These are phyloP conservation scores for Zalerion maritima DNA, from an alignment of 495 filamentous ascomycete species.

Conservation along the genomic window DNA sequence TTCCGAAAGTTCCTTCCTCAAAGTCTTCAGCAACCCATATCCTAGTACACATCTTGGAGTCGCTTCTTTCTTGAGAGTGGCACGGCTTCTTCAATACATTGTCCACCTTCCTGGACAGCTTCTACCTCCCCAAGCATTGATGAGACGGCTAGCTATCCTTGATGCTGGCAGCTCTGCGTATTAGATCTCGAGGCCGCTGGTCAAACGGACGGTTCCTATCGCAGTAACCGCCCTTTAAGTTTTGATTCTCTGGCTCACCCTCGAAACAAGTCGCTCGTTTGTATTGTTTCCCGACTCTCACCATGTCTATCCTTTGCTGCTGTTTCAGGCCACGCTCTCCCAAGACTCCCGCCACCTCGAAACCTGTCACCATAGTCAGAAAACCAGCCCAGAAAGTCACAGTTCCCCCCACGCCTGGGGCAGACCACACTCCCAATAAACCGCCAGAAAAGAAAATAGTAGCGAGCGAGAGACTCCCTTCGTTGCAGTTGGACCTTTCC, in stretches of 20 bases:
- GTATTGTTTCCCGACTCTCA: constrained; percentile 6
- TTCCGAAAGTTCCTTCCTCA: no score
- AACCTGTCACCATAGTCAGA: constrained; percentile 7
- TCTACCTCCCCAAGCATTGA: constrained; percentile 10
- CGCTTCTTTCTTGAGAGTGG: no score
- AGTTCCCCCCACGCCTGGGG: constrained; percentile 7
- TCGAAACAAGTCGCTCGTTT: no score
- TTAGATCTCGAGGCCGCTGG: not conserved
- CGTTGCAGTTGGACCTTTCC: constrained; percentile 9
- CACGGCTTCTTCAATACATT: no score
- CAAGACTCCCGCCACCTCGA: constrained; percentile 11
- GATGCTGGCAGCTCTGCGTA: not conserved
- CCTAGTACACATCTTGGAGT: no score
- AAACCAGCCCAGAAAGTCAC: constrained; percentile 5
- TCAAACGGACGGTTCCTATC: constrained; percentile 1
- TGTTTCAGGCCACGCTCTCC: constrained; percentile 18
- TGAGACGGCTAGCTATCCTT: constrained; percentile 1
- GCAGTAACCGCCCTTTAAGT: constrained; percentile 2
- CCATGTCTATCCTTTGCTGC: constrained; percentile 27
- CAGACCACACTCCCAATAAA: constrained; percentile 13
- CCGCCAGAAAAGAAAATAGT: no score
- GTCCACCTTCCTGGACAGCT: no score
- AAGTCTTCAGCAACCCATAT: no score
- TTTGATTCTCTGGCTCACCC: constrained; percentile 1
- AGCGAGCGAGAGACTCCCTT: no score